Conservation (phyloP, 1,139 yeast species). For the Geotrichum restrictum region DNA sequence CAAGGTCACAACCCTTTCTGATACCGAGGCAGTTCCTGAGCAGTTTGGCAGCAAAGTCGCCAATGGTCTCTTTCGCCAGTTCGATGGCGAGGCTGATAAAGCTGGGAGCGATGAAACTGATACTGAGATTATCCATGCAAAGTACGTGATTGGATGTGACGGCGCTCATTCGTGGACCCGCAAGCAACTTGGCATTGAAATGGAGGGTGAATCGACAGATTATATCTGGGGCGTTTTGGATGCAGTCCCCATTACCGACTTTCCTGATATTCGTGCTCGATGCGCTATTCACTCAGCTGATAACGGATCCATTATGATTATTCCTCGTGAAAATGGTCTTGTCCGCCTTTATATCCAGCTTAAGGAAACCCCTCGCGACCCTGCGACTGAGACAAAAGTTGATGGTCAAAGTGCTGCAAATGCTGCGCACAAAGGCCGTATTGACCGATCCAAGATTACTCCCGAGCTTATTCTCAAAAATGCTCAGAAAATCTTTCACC, state of each 20-base stretch:
- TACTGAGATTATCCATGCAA: slow-evolving; percentile 33
- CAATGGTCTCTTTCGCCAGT: slow-evolving; percentile 39
- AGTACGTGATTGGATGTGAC: slow-evolving; percentile 41
- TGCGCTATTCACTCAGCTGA: slow-evolving; percentile 41
- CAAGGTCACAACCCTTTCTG: slow-evolving; percentile 29
- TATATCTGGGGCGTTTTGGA: slow-evolving; percentile 43
- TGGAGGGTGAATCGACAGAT: slow-evolving; percentile 42
- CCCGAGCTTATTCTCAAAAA: slow-evolving; percentile 36
- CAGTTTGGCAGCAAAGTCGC: slow-evolving; percentile 32
- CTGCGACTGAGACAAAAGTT: slow-evolving; percentile 19
- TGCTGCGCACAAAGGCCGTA: slow-evolving; percentile 29
- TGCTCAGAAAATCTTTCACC: slow-evolving; percentile 38
- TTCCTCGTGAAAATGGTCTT: slow-evolving; percentile 41
- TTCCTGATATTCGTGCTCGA: slow-evolving; percentile 41
- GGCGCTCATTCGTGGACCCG: slow-evolving; percentile 44
- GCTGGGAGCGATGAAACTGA: slow-evolving; percentile 14
- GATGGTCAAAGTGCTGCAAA: slow-evolving; percentile 5
- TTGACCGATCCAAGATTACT: slow-evolving; percentile 36
- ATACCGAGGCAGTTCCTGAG: slow-evolving; percentile 31
- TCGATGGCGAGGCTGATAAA: slow-evolving; percentile 36
- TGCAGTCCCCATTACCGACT: slow-evolving; percentile 40
- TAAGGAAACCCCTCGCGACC: slow-evolving; percentile 35
- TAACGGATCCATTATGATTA: slow-evolving; percentile 39
- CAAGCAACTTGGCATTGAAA: slow-evolving; percentile 33
- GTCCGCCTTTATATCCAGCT: slow-evolving; percentile 39